phyloP scores from a whole-genome alignment of 2,329 filamentous ascomycete genomes.

The Penicillium capsulatum region DNA sequence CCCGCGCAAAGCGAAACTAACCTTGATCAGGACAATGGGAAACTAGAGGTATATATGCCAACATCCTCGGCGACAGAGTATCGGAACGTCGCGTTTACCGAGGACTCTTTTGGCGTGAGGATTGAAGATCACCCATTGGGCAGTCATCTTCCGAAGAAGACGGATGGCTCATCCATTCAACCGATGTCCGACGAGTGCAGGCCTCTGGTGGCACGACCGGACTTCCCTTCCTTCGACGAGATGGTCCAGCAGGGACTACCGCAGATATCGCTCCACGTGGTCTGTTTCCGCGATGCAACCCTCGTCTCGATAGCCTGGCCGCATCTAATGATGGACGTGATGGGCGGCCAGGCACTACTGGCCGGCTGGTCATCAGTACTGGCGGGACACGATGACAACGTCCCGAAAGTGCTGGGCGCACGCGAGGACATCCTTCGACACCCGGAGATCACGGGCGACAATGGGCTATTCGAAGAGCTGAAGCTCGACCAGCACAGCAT shows the following conservation, averaged over 20 bases:
- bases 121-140: slow-evolving; percentile 10
- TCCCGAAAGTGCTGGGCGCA: slow-evolving; percentile 7
- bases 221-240: slow-evolving; percentile 10
- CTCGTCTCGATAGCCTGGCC: slow-evolving; percentile 11
- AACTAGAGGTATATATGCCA: slow-evolving; percentile 6
- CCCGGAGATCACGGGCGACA: neutral
- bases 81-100: slow-evolving; percentile 10
- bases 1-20: neutral
- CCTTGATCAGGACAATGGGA: slow-evolving; percentile 3
- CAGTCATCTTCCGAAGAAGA: slow-evolving; percentile 5
- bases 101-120: slow-evolving; percentile 7
- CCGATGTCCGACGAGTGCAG: slow-evolving; percentile 5
- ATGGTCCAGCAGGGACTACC: slow-evolving; percentile 4
- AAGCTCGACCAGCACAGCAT: slow-evolving; percentile 5
- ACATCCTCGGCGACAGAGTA: neutral
- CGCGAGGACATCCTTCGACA: slow-evolving; percentile 9
- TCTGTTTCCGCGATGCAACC: slow-evolving; percentile 12
- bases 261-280: slow-evolving; percentile 9
- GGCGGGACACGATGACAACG: slow-evolving; percentile 4
- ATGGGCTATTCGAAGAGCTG: slow-evolving; percentile 1
- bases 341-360: slow-evolving; percentile 7
- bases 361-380: slow-evolving; percentile 11
- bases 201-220: slow-evolving; percentile 7
- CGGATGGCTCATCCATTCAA: slow-evolving; percentile 7
- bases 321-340: slow-evolving; percentile 13